Base-by-base conservation (phyloP, 768 basidiomycete genomes). In the Hygrophorus russula region DNA sequence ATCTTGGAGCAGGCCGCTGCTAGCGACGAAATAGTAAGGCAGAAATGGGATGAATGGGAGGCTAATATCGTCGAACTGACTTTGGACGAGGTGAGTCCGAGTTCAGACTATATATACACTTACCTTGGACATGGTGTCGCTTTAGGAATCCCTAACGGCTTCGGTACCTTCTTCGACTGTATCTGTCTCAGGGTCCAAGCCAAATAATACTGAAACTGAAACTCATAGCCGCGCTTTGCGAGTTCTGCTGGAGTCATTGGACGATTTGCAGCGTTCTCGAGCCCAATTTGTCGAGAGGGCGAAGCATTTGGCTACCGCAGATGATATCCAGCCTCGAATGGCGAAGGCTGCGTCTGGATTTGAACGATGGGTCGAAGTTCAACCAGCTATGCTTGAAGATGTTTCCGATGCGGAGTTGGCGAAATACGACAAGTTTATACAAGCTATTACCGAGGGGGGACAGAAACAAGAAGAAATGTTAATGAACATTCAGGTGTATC, bases 41-140 rank as follows among this genome's bases (percentile, higher is more conserved):
- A 73, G 48, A 92, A 96, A 59, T 96, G 89, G 86, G 80, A 80
- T 31, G 78, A 92, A 53, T 94, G 90, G 90, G 82, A 84, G 53
- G 67, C 69, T 11, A 70, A 69, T 36, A 80, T 99, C 34, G 60
- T 62, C 11, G 71, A 83, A 37, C 67, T 99, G 32, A 81, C 78
- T 2, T 74, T 76, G 54, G 68, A 78, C 42, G 68, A 74, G 78
- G 58, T 78, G 74, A 60, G 77, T 74, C 36, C 14, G n/a, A 34
- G 33, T 51, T 20, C 40, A 15, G 20, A 14, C 5, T 1, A 13
- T 14, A 10, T 36, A 14, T n/a, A 33, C n/a, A 18, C 14, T 20
- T 15, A 35, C 19, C 28, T 11, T 14, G 10, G 20, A 9, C 28
- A 17, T 5, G 10, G 28, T 2, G 20, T 28, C 31, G 18, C 29